Percentiles rank a stretch among this genome's conserved stretches.
phyloP scores from a whole-genome alignment of 2,329 filamentous ascomycete species.

The Corniculantispora saksenae region DNA sequence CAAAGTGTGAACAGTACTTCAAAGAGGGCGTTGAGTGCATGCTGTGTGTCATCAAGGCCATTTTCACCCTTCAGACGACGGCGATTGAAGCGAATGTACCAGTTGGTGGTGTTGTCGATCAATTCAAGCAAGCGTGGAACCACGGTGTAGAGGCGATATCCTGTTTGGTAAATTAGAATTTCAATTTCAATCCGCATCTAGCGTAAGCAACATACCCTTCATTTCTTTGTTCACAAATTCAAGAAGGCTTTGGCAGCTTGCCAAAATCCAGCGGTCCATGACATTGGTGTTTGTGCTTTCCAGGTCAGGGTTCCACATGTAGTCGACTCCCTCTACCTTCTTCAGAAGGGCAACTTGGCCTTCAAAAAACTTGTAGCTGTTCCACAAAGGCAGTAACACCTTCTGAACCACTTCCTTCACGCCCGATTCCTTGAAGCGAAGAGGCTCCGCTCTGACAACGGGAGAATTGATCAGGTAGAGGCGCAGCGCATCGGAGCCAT shows the following conservation, averaged over 20 bases:
- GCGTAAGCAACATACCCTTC: slow-evolving; percentile 56
- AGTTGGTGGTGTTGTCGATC: slow-evolving; percentile 96
- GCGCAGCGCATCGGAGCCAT: slow-evolving; percentile 88
- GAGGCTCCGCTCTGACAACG: slow-evolving; percentile 85
- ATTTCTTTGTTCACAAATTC: slow-evolving; percentile 94
- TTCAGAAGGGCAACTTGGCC: slow-evolving; percentile 83
- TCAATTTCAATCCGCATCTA: neutral
- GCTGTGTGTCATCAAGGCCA: slow-evolving; percentile 80
- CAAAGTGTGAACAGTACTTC: slow-evolving; percentile 90
- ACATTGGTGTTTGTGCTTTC: slow-evolving; percentile 82
- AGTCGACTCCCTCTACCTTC: slow-evolving; percentile 79
- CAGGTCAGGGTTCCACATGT: slow-evolving; percentile 73
- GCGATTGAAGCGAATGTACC: slow-evolving; percentile 96
- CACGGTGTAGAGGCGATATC: slow-evolving; percentile 84
- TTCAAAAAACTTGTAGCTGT: slow-evolving; percentile 95
- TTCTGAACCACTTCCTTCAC: slow-evolving; percentile 95
- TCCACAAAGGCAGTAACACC: slow-evolving; percentile 89
- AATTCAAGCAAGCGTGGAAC: slow-evolving; percentile 79
- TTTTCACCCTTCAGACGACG: slow-evolving; percentile 88
- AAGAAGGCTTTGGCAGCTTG: slow-evolving; percentile 85
- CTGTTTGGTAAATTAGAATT: slow-evolving; percentile 33
- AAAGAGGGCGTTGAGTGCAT: slow-evolving; percentile 91
- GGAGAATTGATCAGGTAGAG: slow-evolving; percentile 98
- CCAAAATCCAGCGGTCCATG: slow-evolving; percentile 95
- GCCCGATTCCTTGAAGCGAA: slow-evolving; percentile 87